A percentile compares a stretch with the other conserved stretches of the same genome.
phyloP scores from a whole-genome alignment of 1,284 basidiomycete species.

The Jaminaea rosea region DNA sequence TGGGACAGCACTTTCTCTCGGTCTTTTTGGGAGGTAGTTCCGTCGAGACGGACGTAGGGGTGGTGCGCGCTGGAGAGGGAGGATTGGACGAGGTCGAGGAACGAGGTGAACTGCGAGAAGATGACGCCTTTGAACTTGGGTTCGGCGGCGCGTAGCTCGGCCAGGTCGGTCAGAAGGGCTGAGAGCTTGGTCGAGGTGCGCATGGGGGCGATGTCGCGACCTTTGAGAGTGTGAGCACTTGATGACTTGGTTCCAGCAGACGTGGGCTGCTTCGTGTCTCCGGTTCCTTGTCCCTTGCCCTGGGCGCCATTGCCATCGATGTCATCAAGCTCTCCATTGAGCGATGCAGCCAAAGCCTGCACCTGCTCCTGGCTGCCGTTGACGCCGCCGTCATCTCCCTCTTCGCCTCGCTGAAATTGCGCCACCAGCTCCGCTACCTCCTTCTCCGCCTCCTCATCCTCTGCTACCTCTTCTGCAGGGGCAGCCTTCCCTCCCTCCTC shows the following conservation, averaged over 20 bases:
- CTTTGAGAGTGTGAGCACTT: too few relatives aligned
- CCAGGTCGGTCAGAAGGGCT: conserved; percentile 61
- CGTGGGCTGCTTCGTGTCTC: neutral
- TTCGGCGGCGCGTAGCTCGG: conserved; percentile 54
- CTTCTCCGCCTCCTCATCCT: conserved; percentile 12
- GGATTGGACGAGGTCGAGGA: conserved; percentile 44
- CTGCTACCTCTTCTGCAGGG: conserved; percentile 3
- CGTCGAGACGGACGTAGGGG: conserved; percentile 59
- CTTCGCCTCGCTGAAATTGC: conserved; percentile 17
- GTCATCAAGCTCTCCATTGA: conserved; percentile 52
- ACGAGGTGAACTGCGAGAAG: conserved; percentile 49
- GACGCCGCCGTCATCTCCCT: conserved; percentile 5
- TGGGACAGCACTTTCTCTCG: conserved; percentile 65
- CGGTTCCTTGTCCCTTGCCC: neutral
- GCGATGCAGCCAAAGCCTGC: conserved; percentile 4
- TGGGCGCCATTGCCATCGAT: conserved; percentile 25
- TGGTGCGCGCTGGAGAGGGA: conserved; percentile 24
- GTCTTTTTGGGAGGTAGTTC: conserved; percentile 79
- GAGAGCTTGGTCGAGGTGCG: conserved; percentile 72
- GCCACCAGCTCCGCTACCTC: conserved; percentile 16
- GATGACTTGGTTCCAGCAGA: too few relatives aligned
- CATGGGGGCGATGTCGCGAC: too few relatives aligned
- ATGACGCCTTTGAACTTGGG: conserved; percentile 46
- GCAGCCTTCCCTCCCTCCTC: conserved; percentile 11
- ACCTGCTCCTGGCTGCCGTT: conserved; percentile 10